phyloP scores from a whole-genome alignment of 306 rosid genomes.

The Fragaria nilgerrensis region DNA sequence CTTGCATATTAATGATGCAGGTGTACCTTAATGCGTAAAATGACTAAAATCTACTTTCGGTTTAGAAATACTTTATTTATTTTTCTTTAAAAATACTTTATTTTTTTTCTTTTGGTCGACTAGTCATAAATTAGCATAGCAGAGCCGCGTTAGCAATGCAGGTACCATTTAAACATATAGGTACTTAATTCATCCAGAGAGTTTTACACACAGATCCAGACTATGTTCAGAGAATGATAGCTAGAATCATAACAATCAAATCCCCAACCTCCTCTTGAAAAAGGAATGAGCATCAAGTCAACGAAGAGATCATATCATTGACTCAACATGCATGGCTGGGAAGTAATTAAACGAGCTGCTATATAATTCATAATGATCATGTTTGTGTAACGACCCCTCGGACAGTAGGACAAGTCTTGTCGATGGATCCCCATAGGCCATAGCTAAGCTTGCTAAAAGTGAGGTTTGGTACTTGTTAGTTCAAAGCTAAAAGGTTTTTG shows the following conservation, averaged over 20 bases:
- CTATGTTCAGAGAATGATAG: neutral
- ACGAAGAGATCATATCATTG: slow-evolving; percentile 20
- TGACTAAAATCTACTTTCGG: no score
- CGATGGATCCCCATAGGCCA: neutral
- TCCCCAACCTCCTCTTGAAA: neutral
- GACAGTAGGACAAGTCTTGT: slow-evolving; percentile 6
- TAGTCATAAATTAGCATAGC: no score
- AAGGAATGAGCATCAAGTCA: slow-evolving; percentile 14
- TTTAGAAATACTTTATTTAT: no score
- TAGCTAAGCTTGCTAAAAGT: neutral
- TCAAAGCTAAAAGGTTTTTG: slow-evolving; percentile 6
- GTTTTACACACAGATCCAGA: neutral
- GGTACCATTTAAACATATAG: neutral
- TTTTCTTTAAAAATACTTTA: no score
- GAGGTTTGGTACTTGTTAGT: neutral
- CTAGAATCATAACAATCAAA: neutral
- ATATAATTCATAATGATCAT: neutral
- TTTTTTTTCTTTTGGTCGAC: no score
- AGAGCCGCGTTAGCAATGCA: no score
- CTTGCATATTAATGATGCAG: no score
- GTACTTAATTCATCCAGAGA: neutral
- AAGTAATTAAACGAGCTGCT: neutral
- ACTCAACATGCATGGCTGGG: neutral
- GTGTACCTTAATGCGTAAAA: no score
- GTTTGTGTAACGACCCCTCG: neutral